Evolutionary conservation across 495 filamentous ascomycete genomes (phyloP), one percentile per base, ranked within the genome.

Genomic region (Gamarada debralockiae): DNA sequence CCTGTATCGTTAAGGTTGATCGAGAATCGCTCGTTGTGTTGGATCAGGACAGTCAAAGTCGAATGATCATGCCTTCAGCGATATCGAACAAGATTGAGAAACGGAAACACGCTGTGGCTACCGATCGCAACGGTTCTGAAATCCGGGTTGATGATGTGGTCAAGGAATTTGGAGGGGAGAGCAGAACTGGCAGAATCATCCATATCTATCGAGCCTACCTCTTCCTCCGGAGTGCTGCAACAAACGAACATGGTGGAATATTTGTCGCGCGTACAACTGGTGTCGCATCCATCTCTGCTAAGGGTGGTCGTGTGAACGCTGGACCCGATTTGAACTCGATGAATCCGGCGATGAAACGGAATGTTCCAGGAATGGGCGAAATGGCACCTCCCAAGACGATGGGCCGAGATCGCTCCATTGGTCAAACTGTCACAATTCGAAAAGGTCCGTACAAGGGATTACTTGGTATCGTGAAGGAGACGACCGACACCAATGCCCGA

Each of bases 391-490:
- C 93, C n/a, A 89, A 89, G 33, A 84, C 80, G 59, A 73, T 71
- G 20, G 92, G 91, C 24, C 81, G 88, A 20, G 95, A 99, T 66
- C 81, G 83, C n/a, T 69, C 92, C 42, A 80, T 97, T 53, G 90
- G 90, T 17, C 90, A 97, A 70, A 97, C 91, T 1, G 90, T 97
- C 31, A 87, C 79, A 24, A 83, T 97, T 53, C 74, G 83, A 41
- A 86, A 81, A 60, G 95, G 95, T 9, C 81, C 83, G 1, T 88
- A 90, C 69, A 99, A 99, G 70, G 93, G 92, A 45, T 73, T 96
- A 13, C 76, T 99, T 42, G 95, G 95, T 57, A 95, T 96, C 50
- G 89, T 99, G 58, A 95, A 95, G 62, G 90, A 97, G 63, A 82
- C 95, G 0, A 92, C 87, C 0, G 90, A 95, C 52, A 78, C 76